Conservation (phyloP, 2,329 filamentous ascomycete species). For the Sordariomycetes sp. region DNA sequence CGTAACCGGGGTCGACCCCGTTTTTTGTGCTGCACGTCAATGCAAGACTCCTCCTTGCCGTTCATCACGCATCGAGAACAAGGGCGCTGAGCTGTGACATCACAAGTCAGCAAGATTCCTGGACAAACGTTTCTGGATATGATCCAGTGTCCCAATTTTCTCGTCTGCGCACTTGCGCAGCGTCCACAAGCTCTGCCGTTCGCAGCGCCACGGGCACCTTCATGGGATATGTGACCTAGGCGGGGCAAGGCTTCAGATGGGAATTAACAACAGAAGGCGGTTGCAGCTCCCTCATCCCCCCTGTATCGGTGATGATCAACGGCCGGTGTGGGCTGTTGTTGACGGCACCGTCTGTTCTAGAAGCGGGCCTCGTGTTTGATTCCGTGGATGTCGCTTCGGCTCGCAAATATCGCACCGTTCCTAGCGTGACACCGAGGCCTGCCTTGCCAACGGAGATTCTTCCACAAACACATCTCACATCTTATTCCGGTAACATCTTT, state of each 20-base stretch:
- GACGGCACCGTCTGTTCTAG: not conserved
- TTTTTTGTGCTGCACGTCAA: slow-evolving; percentile 81
- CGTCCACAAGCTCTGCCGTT: not conserved
- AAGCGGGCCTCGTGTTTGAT: not conserved
- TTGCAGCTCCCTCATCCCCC: not conserved
- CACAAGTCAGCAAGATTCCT: not conserved
- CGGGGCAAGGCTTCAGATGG: not conserved
- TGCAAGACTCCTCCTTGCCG: slow-evolving; percentile 67
- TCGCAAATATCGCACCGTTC: not conserved
- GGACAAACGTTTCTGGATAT: not conserved
- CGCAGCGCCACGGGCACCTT: not conserved
- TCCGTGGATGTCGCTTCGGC: not conserved
- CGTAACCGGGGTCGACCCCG: slow-evolving; percentile 64
- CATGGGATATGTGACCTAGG: not conserved
- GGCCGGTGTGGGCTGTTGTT: too few species aligned
- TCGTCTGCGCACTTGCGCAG: not conserved
- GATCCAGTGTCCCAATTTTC: not conserved
- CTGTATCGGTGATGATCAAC: not conserved
- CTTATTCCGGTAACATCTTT: not conserved
- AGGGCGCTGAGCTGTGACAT: slow-evolving; percentile 53
- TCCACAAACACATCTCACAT: not conserved
- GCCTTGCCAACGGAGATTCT: not conserved
- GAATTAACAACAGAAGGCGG: not conserved
- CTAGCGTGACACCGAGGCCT: not conserved
- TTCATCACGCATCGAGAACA: slow-evolving; percentile 67